Evolutionary conservation across 192 early-diverging fungal species (phyloP), one percentile per base, ranked within the genome.

Genomic region (Coemansia sp.): DNA sequence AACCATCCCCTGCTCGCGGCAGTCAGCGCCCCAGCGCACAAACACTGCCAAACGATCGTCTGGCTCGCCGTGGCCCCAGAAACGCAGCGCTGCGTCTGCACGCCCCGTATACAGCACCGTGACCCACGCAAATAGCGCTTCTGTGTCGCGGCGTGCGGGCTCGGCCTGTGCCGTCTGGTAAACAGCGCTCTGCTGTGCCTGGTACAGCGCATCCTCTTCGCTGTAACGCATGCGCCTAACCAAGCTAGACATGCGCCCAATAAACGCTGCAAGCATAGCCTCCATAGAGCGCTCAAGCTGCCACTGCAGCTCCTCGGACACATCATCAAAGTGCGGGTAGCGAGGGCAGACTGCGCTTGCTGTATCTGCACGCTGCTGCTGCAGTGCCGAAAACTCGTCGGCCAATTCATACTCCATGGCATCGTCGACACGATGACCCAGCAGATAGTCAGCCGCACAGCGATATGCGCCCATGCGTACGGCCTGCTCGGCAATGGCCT

Each of bases 71-170:
- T 54, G 60, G 1, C 69, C 73, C 91, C 91, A 93, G 76, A 90
- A 91, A 5, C 76, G 84, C 21, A 90, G 72, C 10, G 89, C 89
- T 4, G 84, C 84, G 58, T 97, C 92, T 11, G 89, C 87, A 9
- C 88, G 84, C 53, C 91, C 85, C 7, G 84, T 69, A 81, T 90
- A 97, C 7, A 96, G 72, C 15, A 85, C 71, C 5, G 89, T 85
- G 7, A 97, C 81, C 22, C 93, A 73, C 8, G 78, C 70, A 35
- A 96, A 87, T 15, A 97, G 84, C 1, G 87, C 75, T 63, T 92
- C 90, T 1, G 88, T 82, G 60, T 88, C 85, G 58, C 83, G 85
- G 2, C 83, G 68, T 59, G 15, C 41, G 11, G 62, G 61, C 51
- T 52, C 73, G 22, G 55, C 57, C 63, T 45, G 41, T 12, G 41